Evolutionary conservation across 108 stramenopile species (phyloP), one percentile per base, ranked within the genome.

Genomic region (Asterionellopsis glacialis): DNA sequence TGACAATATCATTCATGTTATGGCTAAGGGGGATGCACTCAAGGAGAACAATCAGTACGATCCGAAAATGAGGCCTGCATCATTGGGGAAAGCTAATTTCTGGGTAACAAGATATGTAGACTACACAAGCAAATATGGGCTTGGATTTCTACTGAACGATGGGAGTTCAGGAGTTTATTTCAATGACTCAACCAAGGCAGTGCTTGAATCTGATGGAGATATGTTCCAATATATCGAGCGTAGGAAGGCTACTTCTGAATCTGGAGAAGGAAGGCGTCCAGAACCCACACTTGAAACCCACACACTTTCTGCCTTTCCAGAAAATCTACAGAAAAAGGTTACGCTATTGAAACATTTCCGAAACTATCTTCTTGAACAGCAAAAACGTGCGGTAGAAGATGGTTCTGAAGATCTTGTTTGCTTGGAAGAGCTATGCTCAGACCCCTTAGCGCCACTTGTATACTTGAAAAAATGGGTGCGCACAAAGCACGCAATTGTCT

Each of bases 381-480:
- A 94, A 38, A 84, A 90, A 48, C 80, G 79, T 41, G 48, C 58
- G 18, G 43, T 55, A 23, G 61, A 45, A 13, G 21, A 52, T n/a
- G 51, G 57, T 25, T 2, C 33, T 33, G 33, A 33, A 33, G 33
- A 33, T 33, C 10, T 27, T 33, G 13, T 55, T 59, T 39, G 44
- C 59, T 11, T 41, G 45, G 48, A 38, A 56, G 18, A 33, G 33
- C 33, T 5, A 33, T 33, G 33, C 7, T 2, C 33, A 2, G 67
- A 55, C 26, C 50, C 43, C 21, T 50, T n/a, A 16, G 18, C 11
- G 22, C 53, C 27, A 40, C 43, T 95, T 57, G 71, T 94, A 4
- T 98, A 79, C 74, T 66, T 99, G 73, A 97, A 97, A 81, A 97
- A 98, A 72, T 99, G 96, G 96, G 80, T 98, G 18, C 84, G 91